Evolutionary conservation across 176 grass and related monocot species (phyloP).

Genomic region (Neostapfia colusana): DNA sequence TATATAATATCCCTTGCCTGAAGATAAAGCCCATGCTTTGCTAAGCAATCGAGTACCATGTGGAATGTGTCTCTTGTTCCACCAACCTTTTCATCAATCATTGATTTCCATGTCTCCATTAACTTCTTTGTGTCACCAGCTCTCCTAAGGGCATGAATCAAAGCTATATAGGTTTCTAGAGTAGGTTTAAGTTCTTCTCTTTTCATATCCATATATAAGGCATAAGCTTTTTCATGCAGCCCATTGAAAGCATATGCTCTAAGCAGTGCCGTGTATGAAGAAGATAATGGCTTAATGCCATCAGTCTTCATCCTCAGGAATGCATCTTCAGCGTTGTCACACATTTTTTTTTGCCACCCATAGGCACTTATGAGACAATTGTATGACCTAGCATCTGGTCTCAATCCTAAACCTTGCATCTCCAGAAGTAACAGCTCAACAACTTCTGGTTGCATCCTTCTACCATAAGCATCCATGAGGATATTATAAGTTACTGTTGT

Average conservation of each 20-base stretch:
- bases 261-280: constrained; percentile 70
- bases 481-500: constrained; percentile 75
- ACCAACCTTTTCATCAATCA: constrained; percentile 65
- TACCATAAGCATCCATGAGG: constrained; percentile 90
- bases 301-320: constrained; percentile 78
- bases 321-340: constrained; percentile 72
- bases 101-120: constrained; percentile 81
- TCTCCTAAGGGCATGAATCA: constrained; percentile 72
- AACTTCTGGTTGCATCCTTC: constrained; percentile 83
- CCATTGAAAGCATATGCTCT: constrained; percentile 74
- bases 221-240: constrained; percentile 59
- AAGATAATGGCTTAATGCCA: constrained; percentile 59
- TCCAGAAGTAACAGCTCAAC: constrained; percentile 65
- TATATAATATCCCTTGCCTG: constrained; percentile 71
- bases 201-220: constrained; percentile 71
- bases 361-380: constrained; percentile 78
- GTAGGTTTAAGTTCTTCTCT: constrained; percentile 69
- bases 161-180: constrained; percentile 67
- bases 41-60: constrained; percentile 85
- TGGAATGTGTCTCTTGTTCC: constrained; percentile 64
- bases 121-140: constrained; percentile 61
- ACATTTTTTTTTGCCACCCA: constrained; percentile 74
- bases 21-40: constrained; percentile 83
- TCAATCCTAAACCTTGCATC: constrained; percentile 64
- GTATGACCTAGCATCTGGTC: constrained; percentile 70